These are phyloP conservation scores for Lignosus rhinocerotis DNA, from an alignment of 1,284 basidiomycete genomes.

Conservation along the genomic window DNA sequence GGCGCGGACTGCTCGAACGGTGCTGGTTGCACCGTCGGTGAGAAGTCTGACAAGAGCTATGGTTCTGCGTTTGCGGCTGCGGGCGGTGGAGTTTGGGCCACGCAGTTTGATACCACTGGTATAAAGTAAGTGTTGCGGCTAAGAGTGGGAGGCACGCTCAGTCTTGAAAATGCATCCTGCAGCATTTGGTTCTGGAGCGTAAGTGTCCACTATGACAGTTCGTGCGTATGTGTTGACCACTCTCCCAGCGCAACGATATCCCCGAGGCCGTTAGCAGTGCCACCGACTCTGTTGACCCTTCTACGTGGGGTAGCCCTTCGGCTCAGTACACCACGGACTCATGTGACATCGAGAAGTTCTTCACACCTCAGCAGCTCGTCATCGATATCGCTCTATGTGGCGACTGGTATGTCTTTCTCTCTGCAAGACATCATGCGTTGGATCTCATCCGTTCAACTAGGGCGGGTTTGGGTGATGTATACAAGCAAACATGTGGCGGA, in stretches of 20 bases:
- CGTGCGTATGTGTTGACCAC: not conserved
- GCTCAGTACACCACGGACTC: conserved; percentile 50
- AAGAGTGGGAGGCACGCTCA: not conserved
- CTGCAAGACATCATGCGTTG: not conserved
- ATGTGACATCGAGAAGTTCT: conserved; percentile 51
- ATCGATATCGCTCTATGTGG: conserved; percentile 61
- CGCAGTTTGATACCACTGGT: conserved; percentile 60
- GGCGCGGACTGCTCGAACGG: conserved; percentile 43
- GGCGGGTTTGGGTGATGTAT: conserved; percentile 46
- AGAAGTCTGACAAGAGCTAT: conserved; percentile 52
- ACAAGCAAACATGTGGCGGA: conserved; percentile 40
- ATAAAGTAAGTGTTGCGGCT: conserved; percentile 25
- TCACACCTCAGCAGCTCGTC: conserved; percentile 53
- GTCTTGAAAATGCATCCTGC: not conserved
- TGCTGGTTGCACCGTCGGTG: conserved; percentile 55
- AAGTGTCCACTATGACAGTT: conserved; percentile 22
- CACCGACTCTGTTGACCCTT: conserved; percentile 46
- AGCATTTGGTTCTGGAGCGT: conserved; percentile 73
- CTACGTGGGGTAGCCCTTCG: conserved; percentile 58
- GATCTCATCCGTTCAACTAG: conserved; percentile 25
- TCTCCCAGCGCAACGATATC: conserved; percentile 42
- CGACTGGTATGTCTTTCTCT: conserved; percentile 39
- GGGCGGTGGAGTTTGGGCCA: conserved; percentile 67
- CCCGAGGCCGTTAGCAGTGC: conserved; percentile 25
- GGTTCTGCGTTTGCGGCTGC: conserved; percentile 52